Evolutionary conservation across 306 rosid species (phyloP), one percentile per base, ranked within the genome.

Genomic region (Prunus fruticosa): DNA sequence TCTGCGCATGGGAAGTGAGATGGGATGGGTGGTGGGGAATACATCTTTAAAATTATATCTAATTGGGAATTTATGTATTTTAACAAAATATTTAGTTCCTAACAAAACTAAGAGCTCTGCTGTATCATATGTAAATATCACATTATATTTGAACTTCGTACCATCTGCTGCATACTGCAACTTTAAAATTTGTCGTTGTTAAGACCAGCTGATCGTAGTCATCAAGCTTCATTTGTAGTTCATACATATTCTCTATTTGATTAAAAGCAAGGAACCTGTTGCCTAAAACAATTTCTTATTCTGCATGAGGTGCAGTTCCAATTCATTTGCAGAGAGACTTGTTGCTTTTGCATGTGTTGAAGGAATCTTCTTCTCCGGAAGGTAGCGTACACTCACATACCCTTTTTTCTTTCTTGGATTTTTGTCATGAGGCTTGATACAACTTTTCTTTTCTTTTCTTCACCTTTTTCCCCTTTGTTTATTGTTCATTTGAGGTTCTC

Each of bases 351-450:
- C 97, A 47, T 93, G 98, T 71, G 78, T 93, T 43, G 98, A 93
- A 85, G 98, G 97, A 79, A 93, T 91, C 74, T 93, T 91, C 77
- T 93, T 93, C 90, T 93, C 97, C 0, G 98, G 98, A 87, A 93
- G 98, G 98, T 91, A 82, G 54, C 76, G 70, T 61, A 64, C 80
- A 28, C 11, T 64, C 52, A 64, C 52, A 78, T 46, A 34, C 22
- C 23, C 25, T 54, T 73, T 60, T 68, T 67, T 78, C 28, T 56
- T 60, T 30, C 23, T 53, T 51, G 7, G 28, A 9, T 22, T 14
- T 18, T 20, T 81, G 38, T 64, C 54, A 34, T 30, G 71, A 76
- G 15, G 56, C 69, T 76, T 32, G 20, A 69, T 30, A 32, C 16
- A n/a, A 14, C 16, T 10, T 22, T 72, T 57, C 13, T 56, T 72